These are phyloP conservation scores for Plicaturopsis crispa DNA, from an alignment of 768 basidiomycete genomes.

Conservation along the genomic window DNA sequence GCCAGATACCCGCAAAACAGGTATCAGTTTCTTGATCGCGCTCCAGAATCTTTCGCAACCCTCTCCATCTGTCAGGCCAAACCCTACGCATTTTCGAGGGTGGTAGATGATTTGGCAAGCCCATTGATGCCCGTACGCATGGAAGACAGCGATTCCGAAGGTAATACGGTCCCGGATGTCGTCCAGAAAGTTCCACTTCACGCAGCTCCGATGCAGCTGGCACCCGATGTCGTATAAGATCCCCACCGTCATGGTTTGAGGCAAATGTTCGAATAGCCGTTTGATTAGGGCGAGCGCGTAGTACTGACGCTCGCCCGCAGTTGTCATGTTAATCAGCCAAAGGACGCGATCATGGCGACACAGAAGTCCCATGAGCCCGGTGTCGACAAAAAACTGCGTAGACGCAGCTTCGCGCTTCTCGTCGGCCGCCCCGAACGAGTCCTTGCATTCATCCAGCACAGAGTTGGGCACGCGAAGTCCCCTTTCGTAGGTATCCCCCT, in stretches of 20 bases:
- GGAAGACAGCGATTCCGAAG: slow-evolving; percentile 26
- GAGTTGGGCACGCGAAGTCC: slow-evolving; percentile 18
- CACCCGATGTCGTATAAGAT: no score
- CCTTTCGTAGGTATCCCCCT: slow-evolving; percentile 9
- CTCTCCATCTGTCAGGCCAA: slow-evolving; percentile 28
- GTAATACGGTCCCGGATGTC: slow-evolving; percentile 12
- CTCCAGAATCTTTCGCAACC: slow-evolving; percentile 23
- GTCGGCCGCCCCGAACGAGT: slow-evolving; percentile 18
- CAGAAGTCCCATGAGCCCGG: slow-evolving; percentile 31
- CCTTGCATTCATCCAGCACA: slow-evolving; percentile 24
- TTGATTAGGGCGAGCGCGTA: slow-evolving; percentile 27
- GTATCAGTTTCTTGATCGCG: slow-evolving; percentile 12
- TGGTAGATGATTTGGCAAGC: slow-evolving; percentile 26
- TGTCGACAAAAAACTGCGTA: slow-evolving; percentile 21
- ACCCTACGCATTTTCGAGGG: slow-evolving; percentile 18
- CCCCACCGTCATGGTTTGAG: no score
- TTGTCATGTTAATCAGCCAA: slow-evolving; percentile 30
- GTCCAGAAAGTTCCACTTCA: slow-evolving; percentile 12
- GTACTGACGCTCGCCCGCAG: slow-evolving; percentile 30
- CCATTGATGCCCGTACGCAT: slow-evolving; percentile 28
- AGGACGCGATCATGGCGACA: slow-evolving; percentile 28
- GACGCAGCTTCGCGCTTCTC: neutral
- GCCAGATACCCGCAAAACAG: slow-evolving; percentile 11
- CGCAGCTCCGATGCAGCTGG: slow-evolving; percentile 11
- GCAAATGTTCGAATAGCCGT: no score